phyloP scores from a whole-genome alignment of 75 land plant species.

The Azolla pinnata region DNA sequence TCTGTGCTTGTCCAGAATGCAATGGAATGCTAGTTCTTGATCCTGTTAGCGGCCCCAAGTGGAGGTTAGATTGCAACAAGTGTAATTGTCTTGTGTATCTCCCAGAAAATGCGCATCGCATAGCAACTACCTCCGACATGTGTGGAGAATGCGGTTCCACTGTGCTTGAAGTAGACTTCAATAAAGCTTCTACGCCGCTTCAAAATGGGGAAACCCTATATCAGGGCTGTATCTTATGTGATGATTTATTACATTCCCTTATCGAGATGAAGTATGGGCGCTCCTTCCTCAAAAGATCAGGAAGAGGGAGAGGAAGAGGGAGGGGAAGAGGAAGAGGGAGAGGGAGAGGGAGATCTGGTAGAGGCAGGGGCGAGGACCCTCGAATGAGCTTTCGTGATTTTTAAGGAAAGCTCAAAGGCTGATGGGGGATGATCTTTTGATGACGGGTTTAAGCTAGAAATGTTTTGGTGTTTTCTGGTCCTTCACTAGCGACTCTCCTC shows the following conservation, averaged over 20 bases:
- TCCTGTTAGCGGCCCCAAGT: conserved; percentile 92
- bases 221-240: conserved; percentile 78
- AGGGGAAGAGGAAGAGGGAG: conserved; percentile 57
- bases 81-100: conserved; percentile 89
- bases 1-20: conserved; percentile 96
- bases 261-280: conserved; percentile 87
- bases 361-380: conserved; percentile 54
- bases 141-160: conserved; percentile 84
- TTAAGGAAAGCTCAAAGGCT: conserved; percentile 25
- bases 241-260: conserved; percentile 74
- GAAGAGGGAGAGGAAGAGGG: conserved; percentile 49
- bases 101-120: conserved; percentile 76
- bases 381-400: conserved; percentile 93
- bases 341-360: conserved; percentile 40
- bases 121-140: conserved; percentile 48
- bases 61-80: conserved; percentile 88
- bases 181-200: conserved; percentile 83
- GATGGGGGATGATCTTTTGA: no score
- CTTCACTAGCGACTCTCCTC: no score
- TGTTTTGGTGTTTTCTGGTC: no score
- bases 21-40: conserved; percentile 81
- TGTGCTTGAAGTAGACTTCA: conserved; percentile 84
- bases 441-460: no score
- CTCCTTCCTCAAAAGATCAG: conserved; percentile 49
- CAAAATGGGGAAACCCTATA: conserved; percentile 67